phyloP scores from a whole-genome alignment of 2,329 filamentous ascomycete species.

The Gyromitra esculenta region DNA sequence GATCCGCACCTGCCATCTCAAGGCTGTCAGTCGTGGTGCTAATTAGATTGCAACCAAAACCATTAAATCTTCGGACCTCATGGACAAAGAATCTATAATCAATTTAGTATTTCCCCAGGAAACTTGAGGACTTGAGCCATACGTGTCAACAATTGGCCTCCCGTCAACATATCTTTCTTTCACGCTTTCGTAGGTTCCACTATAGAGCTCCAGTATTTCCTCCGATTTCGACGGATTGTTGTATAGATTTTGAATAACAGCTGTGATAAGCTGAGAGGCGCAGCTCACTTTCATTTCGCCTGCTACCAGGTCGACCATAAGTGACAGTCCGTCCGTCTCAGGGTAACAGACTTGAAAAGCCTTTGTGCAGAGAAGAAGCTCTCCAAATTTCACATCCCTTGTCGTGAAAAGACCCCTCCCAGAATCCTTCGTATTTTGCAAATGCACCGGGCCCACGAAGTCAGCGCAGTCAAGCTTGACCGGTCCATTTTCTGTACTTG shows the following conservation, averaged over 20 bases:
- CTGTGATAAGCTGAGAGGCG: constrained; percentile 2
- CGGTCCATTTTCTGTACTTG: neutral
- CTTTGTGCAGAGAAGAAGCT: constrained; percentile 35
- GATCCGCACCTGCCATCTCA: neutral
- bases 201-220: constrained; percentile 10
- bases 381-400: constrained; percentile 35
- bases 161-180: constrained; percentile 16
- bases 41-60: constrained; percentile 1
- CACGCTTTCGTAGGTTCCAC: constrained; percentile 23
- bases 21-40: neutral
- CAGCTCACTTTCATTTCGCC: neutral
- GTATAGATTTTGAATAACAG: constrained; percentile 16
- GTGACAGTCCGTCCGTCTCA: neutral
- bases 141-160: constrained; percentile 34
- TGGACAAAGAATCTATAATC: constrained; percentile 8
- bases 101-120: neutral
- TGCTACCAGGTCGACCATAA: constrained; percentile 1
- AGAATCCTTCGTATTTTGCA: neutral
- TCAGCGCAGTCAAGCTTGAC: constrained; percentile 39
- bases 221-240: constrained; percentile 29
- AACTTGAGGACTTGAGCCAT: neutral
- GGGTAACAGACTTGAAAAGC: constrained; percentile 29
- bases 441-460: constrained; percentile 21
- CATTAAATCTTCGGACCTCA: constrained; percentile 8
- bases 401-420: constrained; percentile 33